These are phyloP conservation scores for Russula dissimulans DNA, from an alignment of 768 basidiomycete species.

Conservation along the genomic window DNA sequence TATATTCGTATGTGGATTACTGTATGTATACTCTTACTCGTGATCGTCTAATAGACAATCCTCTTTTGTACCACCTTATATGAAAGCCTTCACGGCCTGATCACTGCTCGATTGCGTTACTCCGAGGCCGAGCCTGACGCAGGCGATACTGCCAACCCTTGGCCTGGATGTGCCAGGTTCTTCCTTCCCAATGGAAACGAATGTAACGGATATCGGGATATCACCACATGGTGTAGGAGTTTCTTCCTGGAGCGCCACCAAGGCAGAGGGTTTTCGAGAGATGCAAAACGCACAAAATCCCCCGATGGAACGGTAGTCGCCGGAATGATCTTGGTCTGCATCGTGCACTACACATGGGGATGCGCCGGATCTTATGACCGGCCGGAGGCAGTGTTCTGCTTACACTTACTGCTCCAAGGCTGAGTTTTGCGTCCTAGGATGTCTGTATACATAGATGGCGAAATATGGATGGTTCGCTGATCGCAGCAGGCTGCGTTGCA, in stretches of 20 bases:
- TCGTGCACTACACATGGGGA: slow-evolving; percentile 5
- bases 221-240: neutral
- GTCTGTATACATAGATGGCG: too few relatives aligned
- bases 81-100: neutral
- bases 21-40: slow-evolving; percentile 5
- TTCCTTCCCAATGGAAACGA: neutral
- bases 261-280: slow-evolving; percentile 13
- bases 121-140: neutral
- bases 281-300: neutral
- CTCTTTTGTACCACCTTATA: neutral
- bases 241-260: neutral
- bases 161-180: neutral
- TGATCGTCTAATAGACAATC: slow-evolving; percentile 9
- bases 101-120: slow-evolving; percentile 3
- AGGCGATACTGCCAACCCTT: neutral
- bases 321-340: slow-evolving; percentile 2
- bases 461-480: too few relatives aligned
- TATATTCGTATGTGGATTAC: slow-evolving; percentile 9
- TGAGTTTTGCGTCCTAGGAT: too few relatives aligned
- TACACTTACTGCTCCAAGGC: too few relatives aligned
- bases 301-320: neutral
- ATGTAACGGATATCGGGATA: neutral
- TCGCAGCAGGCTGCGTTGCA: too few relatives aligned
- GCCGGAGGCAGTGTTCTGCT: too few relatives aligned
- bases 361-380: too few relatives aligned